Conservation (phyloP, 371 early-diverging fungal genomes). For the Rhizomucor miehei region DNA sequence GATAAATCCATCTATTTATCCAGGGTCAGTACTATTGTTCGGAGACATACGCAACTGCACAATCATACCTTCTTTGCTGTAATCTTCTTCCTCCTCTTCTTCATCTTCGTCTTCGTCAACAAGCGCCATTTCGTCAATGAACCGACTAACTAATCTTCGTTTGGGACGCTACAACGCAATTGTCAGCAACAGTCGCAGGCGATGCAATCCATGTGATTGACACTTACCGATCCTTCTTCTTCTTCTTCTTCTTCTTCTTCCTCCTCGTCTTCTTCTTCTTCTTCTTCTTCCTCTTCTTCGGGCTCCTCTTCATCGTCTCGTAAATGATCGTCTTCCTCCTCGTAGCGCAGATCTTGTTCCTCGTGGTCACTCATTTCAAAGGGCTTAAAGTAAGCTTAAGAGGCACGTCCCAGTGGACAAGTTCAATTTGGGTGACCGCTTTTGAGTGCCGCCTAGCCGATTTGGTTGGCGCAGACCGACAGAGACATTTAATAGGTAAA, state of each 20-base stretch:
- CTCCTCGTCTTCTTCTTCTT: slow-evolving; percentile 17
- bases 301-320: slow-evolving; percentile 8
- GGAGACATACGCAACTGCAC: not conserved
- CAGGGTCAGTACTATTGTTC: slow-evolving; percentile 1
- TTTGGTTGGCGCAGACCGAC: no score
- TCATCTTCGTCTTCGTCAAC: slow-evolving; percentile 71
- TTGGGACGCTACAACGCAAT: slow-evolving; percentile 26
- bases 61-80: slow-evolving; percentile 53
- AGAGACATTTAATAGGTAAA: no score
- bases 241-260: slow-evolving; percentile 23
- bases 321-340: no score
- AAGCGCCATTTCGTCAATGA: slow-evolving; percentile 57
- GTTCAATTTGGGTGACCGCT: no score
- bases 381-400: no score
- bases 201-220: not conserved
- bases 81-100: slow-evolving; percentile 65
- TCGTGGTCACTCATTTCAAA: no score
- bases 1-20: slow-evolving; percentile 61
- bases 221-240: slow-evolving; percentile 13
- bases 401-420: no score
- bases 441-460: no score
- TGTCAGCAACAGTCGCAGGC: not conserved
- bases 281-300: slow-evolving; percentile 15
- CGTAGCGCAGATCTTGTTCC: no score
- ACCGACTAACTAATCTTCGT: slow-evolving; percentile 49